Conservation (phyloP, 2,329 filamentous ascomycete species). For the Aspergillus chevalieri region DNA sequence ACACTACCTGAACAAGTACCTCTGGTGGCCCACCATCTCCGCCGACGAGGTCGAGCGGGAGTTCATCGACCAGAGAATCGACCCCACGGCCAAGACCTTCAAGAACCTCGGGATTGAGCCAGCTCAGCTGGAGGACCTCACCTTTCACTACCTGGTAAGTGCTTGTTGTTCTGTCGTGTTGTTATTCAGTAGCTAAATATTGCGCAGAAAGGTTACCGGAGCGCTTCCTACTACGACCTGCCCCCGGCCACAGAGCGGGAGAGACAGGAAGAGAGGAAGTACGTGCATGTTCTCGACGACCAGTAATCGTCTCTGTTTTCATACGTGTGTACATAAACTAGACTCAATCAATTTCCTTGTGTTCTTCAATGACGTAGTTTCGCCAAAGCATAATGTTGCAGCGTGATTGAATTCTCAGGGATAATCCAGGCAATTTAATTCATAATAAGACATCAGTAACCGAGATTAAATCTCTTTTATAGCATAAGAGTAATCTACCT, state of each 20-base stretch:
- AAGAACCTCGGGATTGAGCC: constrained; percentile 87
- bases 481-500: too few species aligned
- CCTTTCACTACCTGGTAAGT: constrained; percentile 88
- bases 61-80: constrained; percentile 88
- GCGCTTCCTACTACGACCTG: constrained; percentile 81
- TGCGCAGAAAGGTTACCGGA: constrained; percentile 77
- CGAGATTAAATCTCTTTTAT: too few species aligned
- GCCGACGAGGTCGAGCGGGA: constrained; percentile 85
- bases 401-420: too few species aligned
- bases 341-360: constrained; percentile 31
- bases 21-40: constrained; percentile 86
- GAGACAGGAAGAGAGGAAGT: constrained; percentile 92
- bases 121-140: constrained; percentile 75
- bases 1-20: constrained; percentile 65
- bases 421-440: too few species aligned
- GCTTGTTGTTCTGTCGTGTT: background rate
- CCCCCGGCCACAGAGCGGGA: constrained; percentile 93
- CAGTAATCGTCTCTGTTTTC: constrained; percentile 51
- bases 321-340: constrained; percentile 38
- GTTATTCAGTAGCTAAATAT: constrained; percentile 10
- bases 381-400: too few species aligned
- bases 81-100: constrained; percentile 88
- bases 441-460: too few species aligned
- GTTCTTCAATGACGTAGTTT: constrained; percentile 11
- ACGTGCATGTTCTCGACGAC: constrained; percentile 86